These are phyloP conservation scores for Kregervanrija delftensis DNA, from an alignment of 805 yeast genomes.

Conservation along the genomic window DNA sequence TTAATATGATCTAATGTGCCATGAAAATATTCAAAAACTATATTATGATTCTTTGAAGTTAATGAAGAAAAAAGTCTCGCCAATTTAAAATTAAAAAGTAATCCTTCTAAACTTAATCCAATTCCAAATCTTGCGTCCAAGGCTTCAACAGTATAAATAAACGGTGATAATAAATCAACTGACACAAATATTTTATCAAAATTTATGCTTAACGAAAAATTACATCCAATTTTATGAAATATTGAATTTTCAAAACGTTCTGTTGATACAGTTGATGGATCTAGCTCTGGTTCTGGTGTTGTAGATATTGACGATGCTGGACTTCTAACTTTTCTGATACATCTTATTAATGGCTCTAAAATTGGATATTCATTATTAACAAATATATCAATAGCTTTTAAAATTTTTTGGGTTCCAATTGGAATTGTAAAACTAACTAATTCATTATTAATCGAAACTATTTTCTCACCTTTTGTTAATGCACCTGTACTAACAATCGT, in stretches of 20 bases:
- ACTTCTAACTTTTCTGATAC: too few species aligned
- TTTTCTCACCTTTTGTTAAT: conserved; percentile 16
- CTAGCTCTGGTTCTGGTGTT: too few species aligned
- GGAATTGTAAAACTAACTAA: conserved; percentile 11
- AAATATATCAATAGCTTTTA: conserved; percentile 15
- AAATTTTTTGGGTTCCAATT: conserved; percentile 17
- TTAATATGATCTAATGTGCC: conserved; percentile 7
- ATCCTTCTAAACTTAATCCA: conserved; percentile 5
- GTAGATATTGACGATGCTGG: too few species aligned
- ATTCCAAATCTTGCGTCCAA: conserved; percentile 3
- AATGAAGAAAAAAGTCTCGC: conserved; percentile 2
- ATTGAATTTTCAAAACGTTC: background rate
- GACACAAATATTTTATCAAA: background rate
- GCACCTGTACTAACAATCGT: conserved; percentile 18
- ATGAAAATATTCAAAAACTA: conserved; percentile 3
- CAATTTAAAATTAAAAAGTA: conserved; percentile 3
- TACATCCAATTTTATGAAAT: background rate
- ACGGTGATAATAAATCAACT: conserved; percentile 11
- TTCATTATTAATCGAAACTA: conserved; percentile 12
- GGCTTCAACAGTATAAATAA: conserved; percentile 6
- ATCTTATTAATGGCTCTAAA: conserved; percentile 14
- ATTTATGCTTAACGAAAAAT: conserved; percentile 1
- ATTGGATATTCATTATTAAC: conserved; percentile 18
- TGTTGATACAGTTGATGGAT: background rate
- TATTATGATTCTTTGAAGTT: conserved; percentile 4